Percentiles rank a stretch among this genome's conserved stretches.
phyloP scores from a whole-genome alignment of 805 yeast species.

The Millerago galiae region DNA sequence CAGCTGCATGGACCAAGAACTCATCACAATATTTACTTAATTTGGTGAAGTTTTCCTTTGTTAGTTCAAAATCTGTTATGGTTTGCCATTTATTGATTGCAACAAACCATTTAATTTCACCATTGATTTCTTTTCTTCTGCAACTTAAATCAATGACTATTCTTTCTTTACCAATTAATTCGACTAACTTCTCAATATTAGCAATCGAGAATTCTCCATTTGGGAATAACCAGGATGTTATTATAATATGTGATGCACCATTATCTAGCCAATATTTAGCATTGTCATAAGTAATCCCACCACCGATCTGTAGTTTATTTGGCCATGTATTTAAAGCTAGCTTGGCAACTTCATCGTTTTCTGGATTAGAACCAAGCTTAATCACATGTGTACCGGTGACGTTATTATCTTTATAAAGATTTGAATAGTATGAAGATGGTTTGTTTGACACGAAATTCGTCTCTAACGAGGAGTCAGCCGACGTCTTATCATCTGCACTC shows the following conservation, averaged over 20 bases:
- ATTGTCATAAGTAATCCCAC: constrained; percentile 76
- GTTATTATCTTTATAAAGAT: constrained; percentile 51
- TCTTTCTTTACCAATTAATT: constrained; percentile 53
- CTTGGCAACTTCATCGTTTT: constrained; percentile 76
- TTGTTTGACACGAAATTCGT: constrained; percentile 78
- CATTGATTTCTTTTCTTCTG: constrained; percentile 32
- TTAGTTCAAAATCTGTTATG: constrained; percentile 58
- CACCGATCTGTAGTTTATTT: constrained; percentile 73
- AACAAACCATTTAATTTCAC: constrained; percentile 63
- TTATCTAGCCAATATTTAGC: constrained; percentile 71
- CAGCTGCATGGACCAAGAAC: constrained; percentile 94
- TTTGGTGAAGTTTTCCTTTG: constrained; percentile 42
- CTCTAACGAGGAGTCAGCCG: constrained; percentile 31
- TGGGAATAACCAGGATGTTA: constrained; percentile 88
- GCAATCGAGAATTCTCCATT: constrained; percentile 42
- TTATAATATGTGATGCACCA: constrained; percentile 83
- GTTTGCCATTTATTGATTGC: constrained; percentile 98
- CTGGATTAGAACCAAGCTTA: constrained; percentile 71
- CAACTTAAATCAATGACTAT: constrained; percentile 92
- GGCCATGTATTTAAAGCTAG: constrained; percentile 78
- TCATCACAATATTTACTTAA: constrained; percentile 72
- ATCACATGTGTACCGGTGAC: constrained; percentile 87
- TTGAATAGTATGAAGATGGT: constrained; percentile 70
- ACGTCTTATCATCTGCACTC: constrained; percentile 40
- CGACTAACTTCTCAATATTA: constrained; percentile 45